These are phyloP conservation scores for Phytophthora pluvialis DNA, from an alignment of 352 stramenopile species.

Conservation along the genomic window DNA sequence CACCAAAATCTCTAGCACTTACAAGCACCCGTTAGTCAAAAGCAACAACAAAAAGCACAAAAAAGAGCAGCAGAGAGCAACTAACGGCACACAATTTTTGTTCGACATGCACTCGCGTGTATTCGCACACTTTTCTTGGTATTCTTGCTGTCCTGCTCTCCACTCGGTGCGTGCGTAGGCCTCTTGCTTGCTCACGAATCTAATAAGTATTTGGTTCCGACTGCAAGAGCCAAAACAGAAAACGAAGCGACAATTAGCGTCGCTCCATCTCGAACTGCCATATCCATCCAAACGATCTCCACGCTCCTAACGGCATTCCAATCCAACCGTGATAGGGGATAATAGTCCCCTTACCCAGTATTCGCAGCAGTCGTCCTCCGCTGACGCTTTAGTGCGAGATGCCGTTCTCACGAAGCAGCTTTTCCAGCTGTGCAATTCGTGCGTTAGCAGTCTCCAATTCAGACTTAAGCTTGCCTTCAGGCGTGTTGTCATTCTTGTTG, in stretches of 20 bases:
- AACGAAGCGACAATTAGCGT: conserved; percentile 38
- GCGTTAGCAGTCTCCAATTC: conserved; percentile 82
- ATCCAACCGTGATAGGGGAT: conserved; percentile 35
- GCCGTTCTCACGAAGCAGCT: conserved; percentile 75
- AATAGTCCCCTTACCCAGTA: conserved; percentile 33
- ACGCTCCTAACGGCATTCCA: conserved; percentile 37
- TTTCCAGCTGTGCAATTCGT: conserved; percentile 86
- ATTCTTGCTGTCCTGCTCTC: conserved; percentile 42
- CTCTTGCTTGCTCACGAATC: conserved; percentile 55
- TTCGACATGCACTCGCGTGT: conserved; percentile 48
- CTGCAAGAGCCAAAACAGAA: conserved; percentile 53
- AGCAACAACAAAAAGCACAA: conserved; percentile 4
- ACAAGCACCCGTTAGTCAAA: conserved; percentile 9
- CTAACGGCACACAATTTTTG: conserved; percentile 19
- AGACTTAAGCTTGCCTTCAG: conserved; percentile 73
- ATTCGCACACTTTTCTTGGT: conserved; percentile 47
- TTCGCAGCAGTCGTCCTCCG: conserved; percentile 29
- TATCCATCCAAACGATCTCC: conserved; percentile 37
- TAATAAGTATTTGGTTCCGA: conserved; percentile 61
- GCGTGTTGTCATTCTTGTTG: conserved; percentile 47
- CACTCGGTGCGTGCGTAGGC: conserved; percentile 45
- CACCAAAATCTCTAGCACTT: neutral
- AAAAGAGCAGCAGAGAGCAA: conserved; percentile 14
- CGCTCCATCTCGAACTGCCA: conserved; percentile 37
- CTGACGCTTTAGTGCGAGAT: conserved; percentile 78